Evolutionary conservation across 495 filamentous ascomycete genomes (phyloP).

Genomic region (Penicillium parvum): DNA sequence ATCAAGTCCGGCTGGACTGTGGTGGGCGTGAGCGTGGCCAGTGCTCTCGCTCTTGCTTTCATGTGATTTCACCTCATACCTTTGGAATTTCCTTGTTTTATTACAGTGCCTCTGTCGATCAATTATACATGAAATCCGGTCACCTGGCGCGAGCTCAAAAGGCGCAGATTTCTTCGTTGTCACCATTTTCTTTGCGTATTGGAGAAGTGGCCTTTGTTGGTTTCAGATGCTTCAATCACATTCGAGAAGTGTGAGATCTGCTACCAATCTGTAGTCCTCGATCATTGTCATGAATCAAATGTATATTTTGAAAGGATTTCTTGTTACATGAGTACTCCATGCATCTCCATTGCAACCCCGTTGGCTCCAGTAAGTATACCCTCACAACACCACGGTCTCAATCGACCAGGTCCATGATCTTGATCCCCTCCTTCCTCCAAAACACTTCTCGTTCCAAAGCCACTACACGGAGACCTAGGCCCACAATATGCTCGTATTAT

Average conservation of each 20-base stretch:
- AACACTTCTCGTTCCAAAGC: too few relatives aligned
- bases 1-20: constrained; percentile 71
- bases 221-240: not conserved
- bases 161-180: constrained; percentile 19
- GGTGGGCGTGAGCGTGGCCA: constrained; percentile 61
- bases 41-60: constrained; percentile 58
- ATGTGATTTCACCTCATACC: constrained; percentile 33
- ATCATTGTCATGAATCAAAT: constrained; percentile 9
- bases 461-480: too few relatives aligned
- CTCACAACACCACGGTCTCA: too few relatives aligned
- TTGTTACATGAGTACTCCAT: constrained; percentile 1
- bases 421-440: not conserved
- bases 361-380: not conserved
- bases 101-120: constrained; percentile 32
- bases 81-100: constrained; percentile 36
- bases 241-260: too few relatives aligned
- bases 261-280: not conserved
- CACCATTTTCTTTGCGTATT: constrained; percentile 2
- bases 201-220: not conserved
- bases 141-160: constrained; percentile 20
- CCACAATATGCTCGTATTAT: too few relatives aligned
- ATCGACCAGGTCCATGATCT: not conserved
- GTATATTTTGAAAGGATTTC: constrained; percentile 1
- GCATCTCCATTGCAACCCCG: not conserved
- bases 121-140: constrained; percentile 24